Evolutionary conservation across 208 protist species (phyloP).

Genomic region (Crithidia thermophila): DNA sequence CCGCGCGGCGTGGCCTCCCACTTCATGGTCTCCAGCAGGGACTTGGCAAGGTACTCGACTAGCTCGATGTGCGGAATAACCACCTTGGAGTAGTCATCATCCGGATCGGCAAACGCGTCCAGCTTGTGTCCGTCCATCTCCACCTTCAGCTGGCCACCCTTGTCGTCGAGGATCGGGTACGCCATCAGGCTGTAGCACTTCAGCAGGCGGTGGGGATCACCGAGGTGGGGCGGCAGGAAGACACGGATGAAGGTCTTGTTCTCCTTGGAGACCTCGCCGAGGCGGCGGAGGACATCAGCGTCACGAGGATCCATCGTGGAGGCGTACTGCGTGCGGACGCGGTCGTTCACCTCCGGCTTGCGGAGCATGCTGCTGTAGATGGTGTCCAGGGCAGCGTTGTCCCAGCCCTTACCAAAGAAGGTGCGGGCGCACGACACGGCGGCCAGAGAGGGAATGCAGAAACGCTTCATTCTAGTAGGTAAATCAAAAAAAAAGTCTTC

Average conservation of each 20-base stretch:
- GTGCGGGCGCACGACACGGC: conserved; percentile 52
- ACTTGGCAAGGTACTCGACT: conserved; percentile 86
- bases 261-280: conserved; percentile 83
- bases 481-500: conserved; percentile 4
- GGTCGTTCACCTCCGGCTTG: conserved; percentile 89
- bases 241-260: conserved; percentile 90
- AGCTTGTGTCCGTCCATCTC: conserved; percentile 86
- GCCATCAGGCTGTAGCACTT: conserved; percentile 92
- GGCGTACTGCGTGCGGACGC: conserved; percentile 80
- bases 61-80: conserved; percentile 89
- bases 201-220: conserved; percentile 87
- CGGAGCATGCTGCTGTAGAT: conserved; percentile 87
- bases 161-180: conserved; percentile 91
- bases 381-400: conserved; percentile 87
- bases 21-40: conserved; percentile 88
- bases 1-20: conserved; percentile 89
- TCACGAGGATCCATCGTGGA: conserved; percentile 88
- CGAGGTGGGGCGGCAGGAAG: conserved; percentile 85
- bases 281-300: conserved; percentile 77
- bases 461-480: conserved; percentile 73
- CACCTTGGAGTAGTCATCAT: conserved; percentile 92
- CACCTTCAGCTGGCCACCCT: conserved; percentile 86
- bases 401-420: conserved; percentile 93
- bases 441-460: conserved; percentile 57
- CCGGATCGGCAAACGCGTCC: conserved; percentile 87